Evolutionary conservation across 2,329 filamentous ascomycete genomes (phyloP).

Genomic region (Torrubiella hemipterigena): DNA sequence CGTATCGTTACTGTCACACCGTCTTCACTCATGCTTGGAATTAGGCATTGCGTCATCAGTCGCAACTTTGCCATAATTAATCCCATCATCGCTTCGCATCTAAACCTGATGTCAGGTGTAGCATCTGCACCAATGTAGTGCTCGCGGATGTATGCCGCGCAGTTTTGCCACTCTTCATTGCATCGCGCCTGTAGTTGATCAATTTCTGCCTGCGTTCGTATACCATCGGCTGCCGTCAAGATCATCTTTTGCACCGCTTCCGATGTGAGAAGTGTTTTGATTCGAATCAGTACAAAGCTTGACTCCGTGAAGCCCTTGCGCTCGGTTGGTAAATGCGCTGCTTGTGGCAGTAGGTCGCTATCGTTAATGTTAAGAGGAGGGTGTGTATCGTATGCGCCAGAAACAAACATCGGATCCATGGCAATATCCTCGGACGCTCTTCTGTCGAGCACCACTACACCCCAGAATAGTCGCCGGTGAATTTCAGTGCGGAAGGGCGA

Average conservation of each 20-base stretch:
- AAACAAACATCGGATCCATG: conserved; percentile 24
- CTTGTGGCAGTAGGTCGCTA: conserved; percentile 26
- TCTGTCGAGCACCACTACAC: conserved; percentile 42
- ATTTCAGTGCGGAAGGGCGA: conserved; percentile 41
- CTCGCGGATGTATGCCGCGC: neutral
- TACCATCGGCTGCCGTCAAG: neutral
- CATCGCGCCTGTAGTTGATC: conserved; percentile 2
- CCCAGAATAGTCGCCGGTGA: conserved; percentile 46
- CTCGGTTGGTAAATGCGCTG: conserved; percentile 13
- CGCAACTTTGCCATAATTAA: conserved; percentile 5
- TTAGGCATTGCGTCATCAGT: conserved; percentile 4
- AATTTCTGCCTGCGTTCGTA: no score
- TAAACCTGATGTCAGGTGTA: conserved; percentile 1
- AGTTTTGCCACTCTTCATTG: conserved; percentile 2
- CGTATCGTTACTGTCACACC: neutral
- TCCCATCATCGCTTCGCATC: neutral
- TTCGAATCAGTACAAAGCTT: conserved; percentile 14
- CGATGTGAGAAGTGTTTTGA: conserved; percentile 4
- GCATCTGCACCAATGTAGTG: conserved; percentile 1
- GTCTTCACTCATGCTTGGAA: neutral
- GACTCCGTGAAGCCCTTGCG: conserved; percentile 22
- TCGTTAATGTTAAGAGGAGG: conserved; percentile 40
- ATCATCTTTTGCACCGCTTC: neutral
- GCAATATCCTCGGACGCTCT: conserved; percentile 38
- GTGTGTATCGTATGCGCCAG: conserved; percentile 27